A percentile compares a stretch with the other conserved stretches of the same genome.
These are phyloP conservation scores for Rubroboletus satanas DNA, from an alignment of 768 basidiomycete species.

Conservation along the genomic window DNA sequence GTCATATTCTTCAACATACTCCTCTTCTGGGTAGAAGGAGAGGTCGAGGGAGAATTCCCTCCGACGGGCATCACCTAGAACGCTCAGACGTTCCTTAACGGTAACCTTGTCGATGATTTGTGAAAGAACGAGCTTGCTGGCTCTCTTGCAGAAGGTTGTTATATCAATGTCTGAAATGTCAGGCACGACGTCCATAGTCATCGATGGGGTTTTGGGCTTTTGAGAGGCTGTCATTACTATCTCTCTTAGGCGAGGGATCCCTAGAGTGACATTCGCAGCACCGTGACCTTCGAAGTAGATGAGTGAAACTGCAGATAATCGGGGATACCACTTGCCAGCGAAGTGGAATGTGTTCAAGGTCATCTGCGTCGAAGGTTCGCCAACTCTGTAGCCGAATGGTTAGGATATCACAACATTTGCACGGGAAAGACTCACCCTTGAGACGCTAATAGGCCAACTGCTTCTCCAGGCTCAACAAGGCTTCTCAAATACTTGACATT, in stretches of 20 bases:
- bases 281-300: conserved; percentile 71
- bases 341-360: conserved; percentile 99
- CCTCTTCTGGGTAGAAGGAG: conserved; percentile 79
- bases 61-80: conserved; percentile 63
- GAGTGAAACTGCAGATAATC: background rate
- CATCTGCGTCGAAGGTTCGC: conserved; percentile 99
- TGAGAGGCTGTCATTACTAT: conserved; percentile 98
- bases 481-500: conserved; percentile 91
- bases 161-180: conserved; percentile 53
- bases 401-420: background rate
- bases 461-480: conserved; percentile 95
- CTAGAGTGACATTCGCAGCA: conserved; percentile 97
- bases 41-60: conserved; percentile 80
- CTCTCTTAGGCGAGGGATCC: conserved; percentile 97
- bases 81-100: conserved; percentile 74
- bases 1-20: conserved; percentile 82
- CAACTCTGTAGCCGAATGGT: conserved; percentile 56
- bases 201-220: conserved; percentile 95
- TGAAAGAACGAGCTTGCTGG: conserved; percentile 79
- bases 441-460: conserved; percentile 94
- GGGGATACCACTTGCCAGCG: conserved; percentile 57
- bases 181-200: conserved; percentile 73
- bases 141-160: conserved; percentile 81
- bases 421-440: conserved; percentile 68
- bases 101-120: conserved; percentile 81